phyloP scores from a whole-genome alignment of 306 rosid species.

The Quercus agrifolia region DNA sequence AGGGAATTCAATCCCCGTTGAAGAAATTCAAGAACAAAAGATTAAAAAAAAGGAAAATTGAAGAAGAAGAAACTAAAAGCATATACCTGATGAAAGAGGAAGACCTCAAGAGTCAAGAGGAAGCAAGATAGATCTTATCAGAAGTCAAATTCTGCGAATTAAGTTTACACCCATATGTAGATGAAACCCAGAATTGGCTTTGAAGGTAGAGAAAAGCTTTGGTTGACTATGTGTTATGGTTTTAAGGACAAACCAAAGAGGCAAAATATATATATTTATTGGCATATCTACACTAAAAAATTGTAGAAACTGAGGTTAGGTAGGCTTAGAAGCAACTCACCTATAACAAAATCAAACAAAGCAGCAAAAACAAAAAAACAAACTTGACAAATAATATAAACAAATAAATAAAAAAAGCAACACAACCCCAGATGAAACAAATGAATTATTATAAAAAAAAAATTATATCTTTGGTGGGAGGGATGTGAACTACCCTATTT shows the following conservation, averaged over 20 bases:
- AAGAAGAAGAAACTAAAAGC: slow-evolving; percentile 11
- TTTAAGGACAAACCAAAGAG: slow-evolving; percentile 15
- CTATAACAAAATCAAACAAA: slow-evolving; percentile 4
- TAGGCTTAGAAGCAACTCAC: slow-evolving; percentile 38
- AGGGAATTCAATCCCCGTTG: neutral
- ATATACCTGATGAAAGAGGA: slow-evolving; percentile 33
- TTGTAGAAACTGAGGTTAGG: slow-evolving; percentile 22
- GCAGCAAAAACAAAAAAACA: slow-evolving; percentile 7
- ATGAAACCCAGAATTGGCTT: slow-evolving; percentile 23
- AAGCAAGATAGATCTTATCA: slow-evolving; percentile 7
- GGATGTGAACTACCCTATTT: slow-evolving; percentile 9
- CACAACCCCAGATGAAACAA: neutral
- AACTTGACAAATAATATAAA: slow-evolving; percentile 10
- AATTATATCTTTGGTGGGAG: neutral
- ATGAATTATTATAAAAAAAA: neutral
- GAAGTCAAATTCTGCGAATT: slow-evolving; percentile 18
- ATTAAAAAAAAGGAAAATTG: neutral
- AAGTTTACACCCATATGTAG: slow-evolving; percentile 28
- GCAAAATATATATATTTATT: slow-evolving; percentile 26
- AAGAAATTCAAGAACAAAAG: neutral
- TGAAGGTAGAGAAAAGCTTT: slow-evolving; percentile 22
- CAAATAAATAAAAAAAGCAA: slow-evolving; percentile 1
- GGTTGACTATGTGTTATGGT: slow-evolving; percentile 22
- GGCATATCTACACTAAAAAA: slow-evolving; percentile 12
- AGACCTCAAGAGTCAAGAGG: slow-evolving; percentile 21